Percentiles rank a stretch among this genome's conserved stretches.
These are phyloP conservation scores for Cystobasidium sp. DNA, from an alignment of 1,284 basidiomycete species.

Conservation along the genomic window DNA sequence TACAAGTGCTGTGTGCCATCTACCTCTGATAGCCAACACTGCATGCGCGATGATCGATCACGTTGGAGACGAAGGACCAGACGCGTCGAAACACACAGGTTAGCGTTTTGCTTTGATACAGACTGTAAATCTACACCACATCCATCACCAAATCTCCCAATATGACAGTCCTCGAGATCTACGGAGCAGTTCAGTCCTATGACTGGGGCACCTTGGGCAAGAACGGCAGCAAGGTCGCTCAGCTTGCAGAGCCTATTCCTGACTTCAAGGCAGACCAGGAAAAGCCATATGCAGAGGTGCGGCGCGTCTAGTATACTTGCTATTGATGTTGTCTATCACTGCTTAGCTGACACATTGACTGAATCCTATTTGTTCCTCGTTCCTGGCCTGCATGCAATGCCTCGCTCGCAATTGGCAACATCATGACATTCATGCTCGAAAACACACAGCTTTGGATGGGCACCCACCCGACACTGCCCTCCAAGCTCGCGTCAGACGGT, in stretches of 20 bases:
- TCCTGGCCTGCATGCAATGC: not conserved
- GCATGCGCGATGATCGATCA: no score
- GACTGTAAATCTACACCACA: not conserved
- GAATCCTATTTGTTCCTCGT: not conserved
- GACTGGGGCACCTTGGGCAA: conserved; percentile 65
- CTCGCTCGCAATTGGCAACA: not conserved
- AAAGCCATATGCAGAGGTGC: conserved; percentile 70
- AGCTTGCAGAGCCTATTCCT: conserved; percentile 61
- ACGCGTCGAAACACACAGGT: no score
- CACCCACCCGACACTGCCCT: conserved; percentile 87
- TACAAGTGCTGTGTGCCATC: no score
- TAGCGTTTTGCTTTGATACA: no score
- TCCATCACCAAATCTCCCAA: not conserved
- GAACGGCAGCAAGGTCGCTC: conserved; percentile 61
- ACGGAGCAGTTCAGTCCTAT: conserved; percentile 57
- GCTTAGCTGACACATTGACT: not conserved
- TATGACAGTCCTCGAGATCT: conserved; percentile 46
- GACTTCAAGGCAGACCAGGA: conserved; percentile 63
- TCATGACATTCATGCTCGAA: not conserved
- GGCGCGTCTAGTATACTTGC: not conserved
- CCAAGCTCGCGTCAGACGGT: conserved; percentile 64
- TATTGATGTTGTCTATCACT: not conserved
- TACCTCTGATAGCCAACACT: no score
- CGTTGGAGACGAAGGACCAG: no score
- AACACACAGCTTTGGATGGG: conserved; percentile 91